These are phyloP conservation scores for Colletotrichum sp. DNA, from an alignment of 2,329 filamentous ascomycete genomes.

Conservation along the genomic window DNA sequence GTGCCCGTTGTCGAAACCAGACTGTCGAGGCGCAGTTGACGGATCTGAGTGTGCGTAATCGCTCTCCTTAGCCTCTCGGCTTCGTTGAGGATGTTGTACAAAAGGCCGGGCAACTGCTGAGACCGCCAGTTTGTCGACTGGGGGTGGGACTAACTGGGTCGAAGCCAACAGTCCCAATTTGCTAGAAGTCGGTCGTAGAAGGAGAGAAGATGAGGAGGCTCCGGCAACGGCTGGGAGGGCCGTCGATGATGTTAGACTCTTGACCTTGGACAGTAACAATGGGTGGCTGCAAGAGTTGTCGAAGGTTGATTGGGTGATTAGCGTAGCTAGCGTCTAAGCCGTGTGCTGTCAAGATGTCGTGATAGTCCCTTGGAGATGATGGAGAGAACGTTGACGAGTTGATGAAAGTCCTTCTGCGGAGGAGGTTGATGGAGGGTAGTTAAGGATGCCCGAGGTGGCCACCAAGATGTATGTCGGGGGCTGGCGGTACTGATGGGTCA, in stretches of 20 bases:
- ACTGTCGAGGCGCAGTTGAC: not conserved
- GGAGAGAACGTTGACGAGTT: not conserved
- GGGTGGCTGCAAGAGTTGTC: not conserved
- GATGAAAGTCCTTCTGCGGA: not conserved
- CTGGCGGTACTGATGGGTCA: slow-evolving; percentile 7
- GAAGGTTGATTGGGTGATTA: not conserved
- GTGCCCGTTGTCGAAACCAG: not conserved
- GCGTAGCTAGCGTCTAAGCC: not conserved
- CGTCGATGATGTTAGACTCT: not conserved
- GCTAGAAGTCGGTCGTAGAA: not conserved
- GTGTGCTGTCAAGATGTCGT: not conserved
- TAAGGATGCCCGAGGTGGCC: not conserved
- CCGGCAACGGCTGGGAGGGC: not conserved
- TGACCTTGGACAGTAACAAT: not conserved
- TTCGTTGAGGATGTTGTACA: slow-evolving; percentile 19
- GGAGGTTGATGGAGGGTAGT: not conserved
- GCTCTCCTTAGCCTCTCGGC: slow-evolving; percentile 24
- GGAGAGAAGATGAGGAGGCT: not conserved
- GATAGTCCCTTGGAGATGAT: not conserved
- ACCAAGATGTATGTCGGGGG: not conserved
- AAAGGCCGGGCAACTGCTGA: slow-evolving; percentile 20
- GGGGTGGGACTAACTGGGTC: slow-evolving; percentile 21
- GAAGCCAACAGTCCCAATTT: slow-evolving; percentile 21
- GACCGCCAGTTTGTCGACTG: slow-evolving; percentile 22
- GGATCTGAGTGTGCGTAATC: slow-evolving; percentile 23